phyloP scores from a whole-genome alignment of 805 yeast genomes.

The Saccharomycopsis sp. region DNA sequence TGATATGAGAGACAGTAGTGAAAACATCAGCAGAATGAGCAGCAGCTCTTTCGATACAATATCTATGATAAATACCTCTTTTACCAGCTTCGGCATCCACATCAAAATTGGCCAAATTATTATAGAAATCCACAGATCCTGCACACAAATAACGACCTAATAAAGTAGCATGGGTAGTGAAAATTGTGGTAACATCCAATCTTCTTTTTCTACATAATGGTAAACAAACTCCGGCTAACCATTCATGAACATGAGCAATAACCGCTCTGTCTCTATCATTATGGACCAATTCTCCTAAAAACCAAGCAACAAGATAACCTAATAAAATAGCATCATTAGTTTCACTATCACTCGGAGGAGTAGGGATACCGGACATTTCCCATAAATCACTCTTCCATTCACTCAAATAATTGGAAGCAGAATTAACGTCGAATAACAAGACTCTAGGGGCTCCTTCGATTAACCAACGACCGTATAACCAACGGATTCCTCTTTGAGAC shows the following conservation, averaged over 20 bases:
- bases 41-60: slow-evolving; percentile 93
- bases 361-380: slow-evolving; percentile 85
- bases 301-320: slow-evolving; percentile 96
- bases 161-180: slow-evolving; percentile 95
- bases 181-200: slow-evolving; percentile 88
- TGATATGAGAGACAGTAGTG: slow-evolving; percentile 94
- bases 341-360: slow-evolving; percentile 82
- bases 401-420: slow-evolving; percentile 58
- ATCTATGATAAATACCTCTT: slow-evolving; percentile 93
- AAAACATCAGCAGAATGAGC: slow-evolving; percentile 94
- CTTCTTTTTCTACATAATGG: slow-evolving; percentile 87
- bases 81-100: slow-evolving; percentile 98
- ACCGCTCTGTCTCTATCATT: slow-evolving; percentile 82
- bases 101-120: slow-evolving; percentile 78
- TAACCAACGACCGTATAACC: slow-evolving; percentile 90
- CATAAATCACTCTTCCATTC: slow-evolving; percentile 95
- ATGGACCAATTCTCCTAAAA: slow-evolving; percentile 84
- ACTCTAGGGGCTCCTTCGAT: slow-evolving; percentile 97
- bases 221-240: slow-evolving; percentile 95
- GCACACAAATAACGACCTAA: slow-evolving; percentile 94
- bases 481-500: slow-evolving; percentile 71
- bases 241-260: slow-evolving; percentile 91
- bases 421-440: slow-evolving; percentile 71
- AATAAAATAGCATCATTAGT: slow-evolving; percentile 86
- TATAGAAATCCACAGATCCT: slow-evolving; percentile 92